Base-by-base conservation (phyloP, 2,329 filamentous ascomycete genomes). In the Fusarium torulosum region DNA sequence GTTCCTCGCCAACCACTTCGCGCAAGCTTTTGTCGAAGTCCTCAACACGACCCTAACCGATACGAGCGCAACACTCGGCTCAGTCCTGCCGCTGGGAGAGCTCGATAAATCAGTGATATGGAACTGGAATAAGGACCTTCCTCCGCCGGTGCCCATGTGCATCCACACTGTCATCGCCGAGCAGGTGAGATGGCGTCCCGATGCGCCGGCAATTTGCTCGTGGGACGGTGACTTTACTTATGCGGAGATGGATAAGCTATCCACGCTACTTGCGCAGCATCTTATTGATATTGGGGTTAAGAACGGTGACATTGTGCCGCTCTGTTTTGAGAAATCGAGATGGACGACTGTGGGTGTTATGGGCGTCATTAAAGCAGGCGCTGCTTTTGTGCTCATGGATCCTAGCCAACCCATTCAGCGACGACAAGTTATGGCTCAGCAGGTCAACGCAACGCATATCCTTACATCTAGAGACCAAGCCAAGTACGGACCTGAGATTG, bases 211-310 rank as follows among this genome's bases (percentile, higher is more conserved):
- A 2, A 67, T 78, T 19, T 69, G 67, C 45, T 72, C 76, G 1
- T 77, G 76, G 75, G 76, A 78, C 8, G 75, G 74, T 13, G 59
- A 75, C 14, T 60, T 77, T 5, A 76, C 74, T 2, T 77, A 77
- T 40, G 51, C 53, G 3, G 66, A 77, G 13, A 53, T 78, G 1
- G 66, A 73, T 3, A 47, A 33, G 5, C 49, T 63, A 3, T 72
- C 73, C 1, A 77, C 77, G n/a, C 45, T 54, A 0, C 59, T 75
- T 7, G 68, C 75, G 2, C 41, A 59, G 17, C 60, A 75, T 38
- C 64, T 75, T 1, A 33, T 63, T 13, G 47, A 44, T 6, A 49
- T 72, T 0, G 75, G 75, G 2, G 59, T 77, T 17, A 63, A 63
- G 7, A 63, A 63, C 4, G 76, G 72, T 5, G 63, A 65, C 5